Conservation (phyloP, 352 stramenopile species). For the Plasmopara halstedii region DNA sequence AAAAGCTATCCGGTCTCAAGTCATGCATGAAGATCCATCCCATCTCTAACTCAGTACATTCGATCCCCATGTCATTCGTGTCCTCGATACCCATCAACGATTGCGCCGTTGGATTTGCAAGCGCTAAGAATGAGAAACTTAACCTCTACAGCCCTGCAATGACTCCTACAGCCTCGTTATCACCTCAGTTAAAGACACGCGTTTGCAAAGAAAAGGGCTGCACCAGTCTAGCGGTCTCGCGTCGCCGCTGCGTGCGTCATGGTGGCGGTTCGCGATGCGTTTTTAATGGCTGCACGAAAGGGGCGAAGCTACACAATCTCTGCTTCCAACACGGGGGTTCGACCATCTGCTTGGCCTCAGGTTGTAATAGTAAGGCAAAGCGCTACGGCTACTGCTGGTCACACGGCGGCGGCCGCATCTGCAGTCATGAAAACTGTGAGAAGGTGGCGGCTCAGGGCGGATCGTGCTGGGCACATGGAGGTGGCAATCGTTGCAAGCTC, state of each 20-base stretch:
- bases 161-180: slow-evolving; percentile 1
- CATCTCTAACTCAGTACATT: slow-evolving; percentile 8
- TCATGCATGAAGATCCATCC: slow-evolving; percentile 14
- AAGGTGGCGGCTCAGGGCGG: slow-evolving; percentile 65
- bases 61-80: slow-evolving; percentile 12
- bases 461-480: slow-evolving; percentile 73
- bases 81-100: slow-evolving; percentile 13
- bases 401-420: slow-evolving; percentile 68
- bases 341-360: slow-evolving; percentile 53
- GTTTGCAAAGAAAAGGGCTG: slow-evolving; percentile 60
- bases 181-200: slow-evolving; percentile 38
- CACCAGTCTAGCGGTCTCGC: slow-evolving; percentile 51
- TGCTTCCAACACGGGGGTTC: slow-evolving; percentile 75
- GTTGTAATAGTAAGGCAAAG: slow-evolving; percentile 67
- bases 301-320: slow-evolving; percentile 63
- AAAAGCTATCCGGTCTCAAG: slow-evolving; percentile 3
- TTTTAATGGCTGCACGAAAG: slow-evolving; percentile 52
- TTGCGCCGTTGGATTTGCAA: slow-evolving; percentile 11
- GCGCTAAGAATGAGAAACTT: slow-evolving; percentile 25
- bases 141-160: slow-evolving; percentile 21
- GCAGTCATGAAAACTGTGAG: slow-evolving; percentile 39
- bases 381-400: slow-evolving; percentile 80
- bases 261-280: slow-evolving; percentile 50
- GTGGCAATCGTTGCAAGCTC: slow-evolving; percentile 57
- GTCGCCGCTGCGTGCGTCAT: slow-evolving; percentile 48